Conservation (phyloP, 768 basidiomycete genomes). For the Tulasnella sp. region DNA sequence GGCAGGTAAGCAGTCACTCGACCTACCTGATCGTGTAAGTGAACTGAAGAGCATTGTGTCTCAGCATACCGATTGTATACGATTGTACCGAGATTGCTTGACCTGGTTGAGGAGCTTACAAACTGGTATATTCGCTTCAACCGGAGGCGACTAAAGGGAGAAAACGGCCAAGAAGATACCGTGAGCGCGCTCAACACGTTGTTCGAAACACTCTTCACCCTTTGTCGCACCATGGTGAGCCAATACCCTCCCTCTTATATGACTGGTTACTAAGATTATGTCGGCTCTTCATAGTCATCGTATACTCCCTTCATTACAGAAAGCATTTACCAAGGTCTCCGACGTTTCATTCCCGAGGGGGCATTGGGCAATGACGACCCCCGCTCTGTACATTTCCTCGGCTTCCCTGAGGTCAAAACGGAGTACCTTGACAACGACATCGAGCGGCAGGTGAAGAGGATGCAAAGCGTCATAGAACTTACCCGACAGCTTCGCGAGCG, state of each 20-base stretch:
- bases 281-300: constrained; percentile 60
- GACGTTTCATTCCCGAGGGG: constrained; percentile 76
- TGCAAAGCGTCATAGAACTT: constrained; percentile 93
- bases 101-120: constrained; percentile 91
- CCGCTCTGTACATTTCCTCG: constrained; percentile 91
- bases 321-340: constrained; percentile 88
- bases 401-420: constrained; percentile 88
- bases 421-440: constrained; percentile 93
- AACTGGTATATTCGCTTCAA: constrained; percentile 99
- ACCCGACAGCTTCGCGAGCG: constrained; percentile 83
- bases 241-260: neutral
- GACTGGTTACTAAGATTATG: neutral
- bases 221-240: constrained; percentile 89
- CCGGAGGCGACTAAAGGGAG: constrained; percentile 90
- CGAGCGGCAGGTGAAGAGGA: constrained; percentile 88
- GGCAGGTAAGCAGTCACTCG: constrained; percentile 51
- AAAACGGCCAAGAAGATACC: constrained; percentile 86
- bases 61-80: constrained; percentile 89
- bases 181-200: constrained; percentile 85
- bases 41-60: neutral
- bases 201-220: constrained; percentile 90
- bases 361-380: constrained; percentile 62
- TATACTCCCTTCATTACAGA: constrained; percentile 98
- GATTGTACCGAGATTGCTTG: constrained; percentile 89
- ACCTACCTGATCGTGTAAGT: neutral